phyloP scores from a whole-genome alignment of 345 rosid species.

The Eucalyptus melliodora region DNA sequence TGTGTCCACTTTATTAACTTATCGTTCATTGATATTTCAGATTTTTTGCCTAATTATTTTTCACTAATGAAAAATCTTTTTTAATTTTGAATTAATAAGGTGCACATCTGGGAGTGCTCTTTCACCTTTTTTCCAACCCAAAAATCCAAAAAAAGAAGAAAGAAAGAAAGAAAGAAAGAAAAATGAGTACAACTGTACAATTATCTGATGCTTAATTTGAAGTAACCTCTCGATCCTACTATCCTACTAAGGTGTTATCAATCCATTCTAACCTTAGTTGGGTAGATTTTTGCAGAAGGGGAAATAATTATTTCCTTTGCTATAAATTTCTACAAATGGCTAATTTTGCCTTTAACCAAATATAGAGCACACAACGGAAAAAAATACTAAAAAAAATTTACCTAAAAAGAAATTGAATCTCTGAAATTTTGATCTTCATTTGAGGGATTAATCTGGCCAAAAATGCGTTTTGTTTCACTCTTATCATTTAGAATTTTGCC shows the following conservation, averaged over 20 bases:
- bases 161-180: no score
- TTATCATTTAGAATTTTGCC: not conserved
- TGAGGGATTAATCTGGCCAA: not conserved
- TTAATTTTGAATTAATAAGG: not conserved
- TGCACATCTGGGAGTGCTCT: not conserved
- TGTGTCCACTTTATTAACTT: not conserved
- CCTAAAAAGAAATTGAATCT: not conserved
- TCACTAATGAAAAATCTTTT: not conserved
- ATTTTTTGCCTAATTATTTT: not conserved
- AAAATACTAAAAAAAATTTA: no score
- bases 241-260: not conserved
- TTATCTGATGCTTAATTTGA: not conserved
- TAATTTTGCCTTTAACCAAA: not conserved
- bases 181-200: no score
- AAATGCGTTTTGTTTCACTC: not conserved
- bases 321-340: not conserved
- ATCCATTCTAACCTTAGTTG: not conserved
- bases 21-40: not conserved
- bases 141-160: not conserved
- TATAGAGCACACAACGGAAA: not conserved
- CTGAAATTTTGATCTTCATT: not conserved
- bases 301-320: not conserved
- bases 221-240: not conserved
- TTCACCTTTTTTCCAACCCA: not conserved
- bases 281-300: not conserved